Conservation (phyloP, 345 rosid genomes). For the Orychophragmus violaceus region DNA sequence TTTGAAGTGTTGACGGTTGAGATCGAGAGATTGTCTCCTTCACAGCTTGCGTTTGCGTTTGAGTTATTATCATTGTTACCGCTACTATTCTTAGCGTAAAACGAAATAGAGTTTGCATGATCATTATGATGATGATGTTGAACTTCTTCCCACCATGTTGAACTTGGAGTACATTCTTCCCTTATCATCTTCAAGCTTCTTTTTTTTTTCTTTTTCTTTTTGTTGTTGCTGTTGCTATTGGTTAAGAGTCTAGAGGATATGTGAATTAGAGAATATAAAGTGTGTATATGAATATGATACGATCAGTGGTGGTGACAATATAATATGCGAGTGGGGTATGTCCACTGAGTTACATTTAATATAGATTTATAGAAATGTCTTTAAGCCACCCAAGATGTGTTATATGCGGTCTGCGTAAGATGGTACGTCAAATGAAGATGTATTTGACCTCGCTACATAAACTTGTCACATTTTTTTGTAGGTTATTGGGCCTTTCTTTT, state of each 20-base stretch:
- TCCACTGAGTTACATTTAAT: conserved; percentile 52
- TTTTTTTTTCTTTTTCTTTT: no score
- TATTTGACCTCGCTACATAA: conserved; percentile 25
- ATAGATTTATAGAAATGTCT: conserved; percentile 20
- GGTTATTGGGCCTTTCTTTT: background rate
- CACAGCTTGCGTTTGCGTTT: conserved; percentile 43
- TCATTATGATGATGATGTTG: conserved; percentile 35
- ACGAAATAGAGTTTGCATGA: conserved; percentile 45
- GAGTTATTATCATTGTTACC: background rate
- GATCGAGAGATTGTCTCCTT: conserved; percentile 57
- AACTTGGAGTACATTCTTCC: conserved; percentile 46
- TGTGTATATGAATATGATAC: conserved; percentile 30
- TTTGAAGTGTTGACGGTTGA: conserved; percentile 52
- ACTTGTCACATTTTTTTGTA: background rate
- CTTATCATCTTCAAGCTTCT: conserved; percentile 25
- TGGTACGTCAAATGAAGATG: conserved; percentile 27
- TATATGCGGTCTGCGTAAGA: conserved; percentile 36
- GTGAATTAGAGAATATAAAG: conserved; percentile 34
- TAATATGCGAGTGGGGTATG: conserved; percentile 56
- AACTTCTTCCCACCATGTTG: conserved; percentile 60
- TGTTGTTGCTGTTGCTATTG: background rate
- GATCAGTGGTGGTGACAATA: conserved; percentile 40
- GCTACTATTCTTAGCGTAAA: conserved; percentile 19
- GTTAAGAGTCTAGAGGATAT: conserved; percentile 25
- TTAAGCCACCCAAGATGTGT: conserved; percentile 22